A percentile compares a stretch with the other conserved stretches of the same genome.
Evolutionary conservation across 1,284 basidiomycete species (phyloP).

Genomic region (Ustilago loliicola): DNA sequence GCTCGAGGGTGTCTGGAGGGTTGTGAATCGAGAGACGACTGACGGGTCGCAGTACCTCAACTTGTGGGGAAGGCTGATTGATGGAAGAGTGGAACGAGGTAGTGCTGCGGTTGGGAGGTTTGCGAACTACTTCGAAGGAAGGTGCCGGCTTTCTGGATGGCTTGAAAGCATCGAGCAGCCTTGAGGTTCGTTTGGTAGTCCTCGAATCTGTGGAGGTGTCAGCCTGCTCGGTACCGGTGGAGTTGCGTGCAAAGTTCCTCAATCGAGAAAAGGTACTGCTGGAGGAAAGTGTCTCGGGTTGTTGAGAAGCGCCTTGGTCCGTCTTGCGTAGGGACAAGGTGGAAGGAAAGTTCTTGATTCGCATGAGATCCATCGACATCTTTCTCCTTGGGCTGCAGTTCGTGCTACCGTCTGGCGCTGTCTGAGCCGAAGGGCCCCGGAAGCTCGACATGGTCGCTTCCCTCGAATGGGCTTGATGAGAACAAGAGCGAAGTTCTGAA

Average conservation of each 20-base stretch:
- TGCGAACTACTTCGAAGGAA: slow-evolving; percentile 52
- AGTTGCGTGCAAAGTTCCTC: slow-evolving; percentile 27
- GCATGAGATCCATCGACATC: slow-evolving; percentile 34
- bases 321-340: slow-evolving; percentile 40
- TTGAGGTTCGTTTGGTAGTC: slow-evolving; percentile 24
- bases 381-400: slow-evolving; percentile 37
- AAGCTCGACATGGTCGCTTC: slow-evolving; percentile 28
- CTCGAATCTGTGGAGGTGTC: slow-evolving; percentile 25
- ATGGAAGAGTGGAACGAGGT: slow-evolving; percentile 34
- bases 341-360: slow-evolving; percentile 47
- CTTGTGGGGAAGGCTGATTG: slow-evolving; percentile 18
- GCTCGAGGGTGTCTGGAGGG: slow-evolving; percentile 1
- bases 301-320: slow-evolving; percentile 24
- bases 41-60: slow-evolving; percentile 9
- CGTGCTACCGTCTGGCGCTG: slow-evolving; percentile 3
- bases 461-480: neutral
- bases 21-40: slow-evolving; percentile 16
- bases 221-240: slow-evolving; percentile 14
- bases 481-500: neutral
- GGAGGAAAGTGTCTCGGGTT: slow-evolving; percentile 7
- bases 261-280: slow-evolving; percentile 39
- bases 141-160: slow-evolving; percentile 37
- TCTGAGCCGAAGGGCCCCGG: slow-evolving; percentile 4
- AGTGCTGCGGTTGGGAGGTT: slow-evolving; percentile 44
- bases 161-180: slow-evolving; percentile 48